A percentile compares a stretch with the other conserved stretches of the same genome.
These are phyloP conservation scores for Hanseniaspora osmophila DNA, from an alignment of 805 yeast species.

Conservation along the genomic window DNA sequence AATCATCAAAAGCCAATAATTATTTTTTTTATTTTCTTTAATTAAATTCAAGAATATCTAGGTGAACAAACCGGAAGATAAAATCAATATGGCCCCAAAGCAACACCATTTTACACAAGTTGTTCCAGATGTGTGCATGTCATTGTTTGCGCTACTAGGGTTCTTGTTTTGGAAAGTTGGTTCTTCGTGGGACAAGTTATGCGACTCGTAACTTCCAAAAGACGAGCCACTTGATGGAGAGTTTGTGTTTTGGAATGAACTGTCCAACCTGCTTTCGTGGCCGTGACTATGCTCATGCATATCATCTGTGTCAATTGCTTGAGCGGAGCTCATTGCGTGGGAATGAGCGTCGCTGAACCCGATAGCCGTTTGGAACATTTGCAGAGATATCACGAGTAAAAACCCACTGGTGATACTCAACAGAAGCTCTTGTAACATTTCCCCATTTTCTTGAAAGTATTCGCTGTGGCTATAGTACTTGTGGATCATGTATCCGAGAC, in stretches of 20 bases:
- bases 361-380: slow-evolving; percentile 75
- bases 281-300: too few species aligned
- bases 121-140: slow-evolving; percentile 21
- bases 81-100: slow-evolving; percentile 19
- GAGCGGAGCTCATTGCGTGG: slow-evolving; percentile 14
- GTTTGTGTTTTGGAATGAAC: too few species aligned
- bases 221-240: too few species aligned
- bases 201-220: neutral
- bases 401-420: slow-evolving; percentile 75
- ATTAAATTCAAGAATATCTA: too few species aligned
- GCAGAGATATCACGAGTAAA: slow-evolving; percentile 62
- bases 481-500: slow-evolving; percentile 45
- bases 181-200: neutral
- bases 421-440: slow-evolving; percentile 41
- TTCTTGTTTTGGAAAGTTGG: neutral
- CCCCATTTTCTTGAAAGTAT: slow-evolving; percentile 19
- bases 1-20: too few species aligned
- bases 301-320: slow-evolving; percentile 12
- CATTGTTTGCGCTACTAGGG: slow-evolving; percentile 6
- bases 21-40: too few species aligned
- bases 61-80: slow-evolving; percentile 14
- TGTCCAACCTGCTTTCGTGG: too few species aligned
- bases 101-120: slow-evolving; percentile 24
- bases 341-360: slow-evolving; percentile 61
- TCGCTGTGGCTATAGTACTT: slow-evolving; percentile 24